These are phyloP conservation scores for Orychophragmus violaceus DNA, from an alignment of 345 rosid genomes.

Conservation along the genomic window DNA sequence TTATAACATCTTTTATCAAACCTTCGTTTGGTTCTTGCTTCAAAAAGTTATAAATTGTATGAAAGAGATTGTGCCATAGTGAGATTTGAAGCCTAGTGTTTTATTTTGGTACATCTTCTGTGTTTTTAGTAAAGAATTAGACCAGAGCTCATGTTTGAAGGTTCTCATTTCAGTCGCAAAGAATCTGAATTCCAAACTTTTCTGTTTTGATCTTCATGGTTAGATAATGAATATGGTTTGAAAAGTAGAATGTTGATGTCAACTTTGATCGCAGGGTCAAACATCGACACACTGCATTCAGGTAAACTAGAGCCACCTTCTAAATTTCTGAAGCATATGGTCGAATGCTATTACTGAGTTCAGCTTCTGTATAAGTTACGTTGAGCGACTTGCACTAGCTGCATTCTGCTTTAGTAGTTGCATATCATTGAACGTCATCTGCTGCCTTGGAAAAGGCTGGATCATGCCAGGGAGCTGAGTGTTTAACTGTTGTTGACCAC, in stretches of 20 bases:
- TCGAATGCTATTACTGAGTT: background rate
- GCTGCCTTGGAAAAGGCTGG: slow-evolving; percentile 67
- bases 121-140: background rate
- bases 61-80: background rate
- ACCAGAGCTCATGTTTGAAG: background rate
- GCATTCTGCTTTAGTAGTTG: slow-evolving; percentile 68
- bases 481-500: slow-evolving; percentile 57
- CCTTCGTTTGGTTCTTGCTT: slow-evolving; percentile 15
- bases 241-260: background rate
- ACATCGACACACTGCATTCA: no score
- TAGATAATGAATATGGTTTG: background rate
- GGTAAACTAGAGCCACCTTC: slow-evolving; percentile 56
- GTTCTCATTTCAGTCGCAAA: background rate
- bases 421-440: slow-evolving; percentile 58
- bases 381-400: slow-evolving; percentile 38
- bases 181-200: background rate
- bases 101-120: background rate
- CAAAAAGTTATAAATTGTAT: background rate
- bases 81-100: background rate
- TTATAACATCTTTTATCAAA: background rate
- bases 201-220: background rate
- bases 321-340: background rate
- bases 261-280: slow-evolving; percentile 61
- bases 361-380: background rate
- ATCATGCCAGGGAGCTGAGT: slow-evolving; percentile 53